Conservation (phyloP, 129 eudicot species). For the Artemisia argyi region DNA sequence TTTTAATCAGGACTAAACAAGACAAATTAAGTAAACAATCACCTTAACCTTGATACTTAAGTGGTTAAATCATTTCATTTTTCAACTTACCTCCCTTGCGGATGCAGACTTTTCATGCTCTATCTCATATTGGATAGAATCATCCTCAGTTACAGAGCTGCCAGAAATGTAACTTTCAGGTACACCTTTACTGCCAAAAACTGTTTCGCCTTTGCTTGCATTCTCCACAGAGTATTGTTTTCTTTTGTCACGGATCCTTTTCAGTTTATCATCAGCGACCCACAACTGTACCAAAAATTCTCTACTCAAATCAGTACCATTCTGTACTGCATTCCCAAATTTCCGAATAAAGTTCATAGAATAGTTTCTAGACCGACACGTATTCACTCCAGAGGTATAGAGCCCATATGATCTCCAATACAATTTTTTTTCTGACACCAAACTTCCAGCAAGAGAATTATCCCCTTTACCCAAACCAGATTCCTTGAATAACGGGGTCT, state of each 20-base stretch:
- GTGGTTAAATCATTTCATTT: constrained; percentile 9
- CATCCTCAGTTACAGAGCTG: constrained; percentile 33
- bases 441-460: constrained; percentile 15
- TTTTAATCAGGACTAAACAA: not conserved
- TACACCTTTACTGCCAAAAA: constrained; percentile 26
- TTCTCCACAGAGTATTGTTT: constrained; percentile 23
- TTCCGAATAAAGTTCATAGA: constrained; percentile 19
- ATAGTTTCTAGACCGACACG: constrained; percentile 3
- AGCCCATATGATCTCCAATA: constrained; percentile 27
- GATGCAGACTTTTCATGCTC: constrained; percentile 58
- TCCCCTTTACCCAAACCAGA: constrained; percentile 26
- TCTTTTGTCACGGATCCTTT: constrained; percentile 33
- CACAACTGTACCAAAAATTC: constrained; percentile 77
- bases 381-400: not conserved
- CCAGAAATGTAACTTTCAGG: constrained; percentile 35
- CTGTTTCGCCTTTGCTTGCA: constrained; percentile 22
- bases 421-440: constrained; percentile 21
- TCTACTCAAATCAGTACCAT: constrained; percentile 58
- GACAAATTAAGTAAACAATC: not conserved
- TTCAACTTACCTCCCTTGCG: constrained; percentile 67
- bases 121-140: constrained; percentile 51
- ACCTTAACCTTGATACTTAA: constrained; percentile 5
- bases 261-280: constrained; percentile 60
- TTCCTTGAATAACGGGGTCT: constrained; percentile 13
- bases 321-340: constrained; percentile 35